Percentiles rank a stretch among this genome's conserved stretches.
Conservation (phyloP, 805 yeast genomes). For the Scheffersomyces spartinae region DNA sequence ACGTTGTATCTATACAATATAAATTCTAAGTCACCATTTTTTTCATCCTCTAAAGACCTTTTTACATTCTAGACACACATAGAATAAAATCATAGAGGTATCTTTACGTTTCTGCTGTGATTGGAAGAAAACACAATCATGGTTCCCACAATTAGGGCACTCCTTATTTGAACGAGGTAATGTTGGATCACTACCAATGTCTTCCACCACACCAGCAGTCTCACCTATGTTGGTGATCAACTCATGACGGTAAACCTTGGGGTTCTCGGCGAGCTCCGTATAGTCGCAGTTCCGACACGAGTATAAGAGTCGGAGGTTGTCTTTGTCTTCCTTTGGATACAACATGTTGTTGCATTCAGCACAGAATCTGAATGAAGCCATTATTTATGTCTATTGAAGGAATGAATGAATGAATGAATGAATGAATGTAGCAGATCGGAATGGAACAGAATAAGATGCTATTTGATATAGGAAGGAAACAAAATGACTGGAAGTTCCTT, state of each 20-base stretch:
- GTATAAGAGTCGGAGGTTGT: constrained; percentile 60
- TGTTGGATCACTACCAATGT: constrained; percentile 94
- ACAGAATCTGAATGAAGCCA: constrained; percentile 94
- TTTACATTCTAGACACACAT: constrained; percentile 82
- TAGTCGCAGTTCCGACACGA: constrained; percentile 93
- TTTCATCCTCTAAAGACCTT: constrained; percentile 43
- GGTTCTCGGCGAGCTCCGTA: constrained; percentile 81
- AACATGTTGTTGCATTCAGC: constrained; percentile 97
- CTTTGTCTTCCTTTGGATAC: constrained; percentile 92
- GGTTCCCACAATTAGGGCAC: constrained; percentile 81
- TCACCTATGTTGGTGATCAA: constrained; percentile 85
- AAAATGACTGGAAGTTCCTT: too few species aligned
- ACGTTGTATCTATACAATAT: not conserved
- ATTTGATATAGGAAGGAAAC: too few species aligned
- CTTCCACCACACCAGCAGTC: constrained; percentile 95
- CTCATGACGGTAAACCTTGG: constrained; percentile 87
- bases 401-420: too few species aligned
- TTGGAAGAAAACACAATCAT: constrained; percentile 93
- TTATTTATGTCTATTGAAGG: too few species aligned
- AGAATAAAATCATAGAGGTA: constrained; percentile 89
- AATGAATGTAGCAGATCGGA: too few species aligned
- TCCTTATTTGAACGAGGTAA: constrained; percentile 90
- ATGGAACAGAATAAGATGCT: too few species aligned
- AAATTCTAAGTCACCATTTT: not conserved
- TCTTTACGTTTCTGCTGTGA: constrained; percentile 92